Evolutionary conservation across 805 yeast genomes (phyloP).

Genomic region (Kodamaea neixiangensis): DNA sequence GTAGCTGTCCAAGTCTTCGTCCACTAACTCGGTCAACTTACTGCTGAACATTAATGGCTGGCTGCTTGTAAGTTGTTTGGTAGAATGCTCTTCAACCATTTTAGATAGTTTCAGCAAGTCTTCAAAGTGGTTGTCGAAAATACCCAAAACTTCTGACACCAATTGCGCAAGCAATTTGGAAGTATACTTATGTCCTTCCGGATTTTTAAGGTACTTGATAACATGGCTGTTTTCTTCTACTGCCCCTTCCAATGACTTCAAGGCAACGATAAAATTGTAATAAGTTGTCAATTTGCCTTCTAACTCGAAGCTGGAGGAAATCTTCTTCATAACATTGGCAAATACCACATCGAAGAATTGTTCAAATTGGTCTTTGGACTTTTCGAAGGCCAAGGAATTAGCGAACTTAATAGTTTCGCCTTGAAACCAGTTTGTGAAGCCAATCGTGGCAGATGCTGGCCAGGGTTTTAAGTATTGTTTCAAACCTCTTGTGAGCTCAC

Average conservation of each 20-base stretch:
- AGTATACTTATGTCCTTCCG: slow-evolving; percentile 7
- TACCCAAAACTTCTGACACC: slow-evolving; percentile 8
- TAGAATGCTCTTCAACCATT: slow-evolving; percentile 2
- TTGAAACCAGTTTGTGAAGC: slow-evolving; percentile 37
- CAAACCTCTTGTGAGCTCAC: slow-evolving; percentile 17
- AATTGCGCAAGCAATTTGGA: slow-evolving; percentile 8
- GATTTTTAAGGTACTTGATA: slow-evolving; percentile 12
- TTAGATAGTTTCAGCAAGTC: neutral
- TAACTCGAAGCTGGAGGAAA: neutral
- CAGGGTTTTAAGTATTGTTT: slow-evolving; percentile 22
- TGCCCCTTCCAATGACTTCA: slow-evolving; percentile 2
- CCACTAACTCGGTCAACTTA: slow-evolving; percentile 27
- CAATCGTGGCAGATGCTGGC: slow-evolving; percentile 29
- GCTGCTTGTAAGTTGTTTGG: neutral
- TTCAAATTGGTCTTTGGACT: neutral
- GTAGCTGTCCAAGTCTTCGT: slow-evolving; percentile 30
- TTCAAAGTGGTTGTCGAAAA: slow-evolving; percentile 12
- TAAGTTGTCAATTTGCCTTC: neutral
- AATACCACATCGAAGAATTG: slow-evolving; percentile 2
- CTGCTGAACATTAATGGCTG: slow-evolving; percentile 18
- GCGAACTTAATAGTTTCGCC: slow-evolving; percentile 16
- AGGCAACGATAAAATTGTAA: neutral
- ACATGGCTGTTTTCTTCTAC: slow-evolving; percentile 11
- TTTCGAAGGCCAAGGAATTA: slow-evolving; percentile 2
- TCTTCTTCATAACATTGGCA: neutral